phyloP scores from a whole-genome alignment of 345 rosid species.

The Jatropha curcas region DNA sequence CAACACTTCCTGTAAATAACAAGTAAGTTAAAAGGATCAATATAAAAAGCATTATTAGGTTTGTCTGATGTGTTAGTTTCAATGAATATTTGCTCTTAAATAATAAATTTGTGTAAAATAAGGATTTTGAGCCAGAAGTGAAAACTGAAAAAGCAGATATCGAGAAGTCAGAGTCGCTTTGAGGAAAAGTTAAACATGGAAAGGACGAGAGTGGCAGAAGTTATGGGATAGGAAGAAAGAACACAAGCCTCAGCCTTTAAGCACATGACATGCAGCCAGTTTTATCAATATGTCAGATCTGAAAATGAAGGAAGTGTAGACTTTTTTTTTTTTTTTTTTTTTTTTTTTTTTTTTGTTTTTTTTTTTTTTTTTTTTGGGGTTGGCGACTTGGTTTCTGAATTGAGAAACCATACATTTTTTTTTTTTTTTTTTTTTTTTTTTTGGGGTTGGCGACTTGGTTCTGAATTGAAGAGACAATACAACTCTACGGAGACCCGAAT shows the following conservation, averaged over 20 bases:
- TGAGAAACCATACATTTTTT: too few species aligned
- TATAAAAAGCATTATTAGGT: background rate
- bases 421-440: too few species aligned
- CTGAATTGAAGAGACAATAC: conserved; percentile 36
- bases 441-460: conserved; percentile 14
- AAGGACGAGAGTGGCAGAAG: conserved; percentile 21
- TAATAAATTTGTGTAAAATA: too few species aligned
- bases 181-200: conserved; percentile 20
- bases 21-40: background rate
- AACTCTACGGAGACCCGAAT: conserved; percentile 1
- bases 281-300: too few species aligned
- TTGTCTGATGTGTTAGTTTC: conserved; percentile 14
- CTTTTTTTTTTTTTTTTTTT: too few species aligned
- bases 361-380: too few species aligned
- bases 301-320: conserved; percentile 3
- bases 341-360: too few species aligned
- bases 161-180: conserved; percentile 14
- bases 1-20: conserved; percentile 73
- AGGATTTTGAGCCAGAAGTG: too few species aligned
- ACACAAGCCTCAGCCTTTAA: conserved; percentile 40
- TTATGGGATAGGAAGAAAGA: conserved; percentile 47
- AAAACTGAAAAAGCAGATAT: conserved; percentile 14
- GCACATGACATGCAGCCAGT: too few species aligned
- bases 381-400: too few species aligned
- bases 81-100: too few species aligned